Conservation (phyloP, 768 basidiomycete species). For the Kwoniella botswanensis region DNA sequence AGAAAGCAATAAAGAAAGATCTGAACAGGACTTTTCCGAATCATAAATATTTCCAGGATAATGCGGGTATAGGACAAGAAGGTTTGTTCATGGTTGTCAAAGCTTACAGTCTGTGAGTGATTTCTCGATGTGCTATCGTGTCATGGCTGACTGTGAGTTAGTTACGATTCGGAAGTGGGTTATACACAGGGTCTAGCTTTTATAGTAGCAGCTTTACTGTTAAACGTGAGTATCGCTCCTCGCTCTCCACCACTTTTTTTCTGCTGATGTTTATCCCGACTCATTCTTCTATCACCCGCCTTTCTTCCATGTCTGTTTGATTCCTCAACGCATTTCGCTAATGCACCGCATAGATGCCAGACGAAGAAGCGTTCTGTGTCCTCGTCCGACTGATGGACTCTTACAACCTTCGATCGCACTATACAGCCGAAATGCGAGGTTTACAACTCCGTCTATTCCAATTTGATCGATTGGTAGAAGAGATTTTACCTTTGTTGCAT, state of each 20-base stretch:
- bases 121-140: background rate
- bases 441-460: constrained; percentile 85
- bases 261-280: no score
- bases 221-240: constrained; percentile 70
- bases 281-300: background rate
- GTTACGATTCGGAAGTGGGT: constrained; percentile 90
- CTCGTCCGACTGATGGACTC: constrained; percentile 94
- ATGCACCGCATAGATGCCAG: constrained; percentile 78
- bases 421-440: constrained; percentile 99
- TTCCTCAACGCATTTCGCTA: background rate
- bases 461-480: constrained; percentile 94
- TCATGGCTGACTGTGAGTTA: constrained; percentile 11
- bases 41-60: constrained; percentile 93
- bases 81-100: constrained; percentile 97
- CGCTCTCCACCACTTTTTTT: no score
- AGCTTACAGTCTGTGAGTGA: constrained; percentile 85
- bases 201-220: constrained; percentile 86
- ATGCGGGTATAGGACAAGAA: constrained; percentile 93
- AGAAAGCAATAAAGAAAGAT: constrained; percentile 92
- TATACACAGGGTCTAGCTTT: constrained; percentile 98
- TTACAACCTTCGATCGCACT: constrained; percentile 94
- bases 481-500: constrained; percentile 87
- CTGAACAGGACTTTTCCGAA: constrained; percentile 96
- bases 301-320: background rate
- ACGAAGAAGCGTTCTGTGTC: constrained; percentile 97